Evolutionary conservation across 1,139 yeast genomes (phyloP).

Genomic region (Waltiozyma sp.): DNA sequence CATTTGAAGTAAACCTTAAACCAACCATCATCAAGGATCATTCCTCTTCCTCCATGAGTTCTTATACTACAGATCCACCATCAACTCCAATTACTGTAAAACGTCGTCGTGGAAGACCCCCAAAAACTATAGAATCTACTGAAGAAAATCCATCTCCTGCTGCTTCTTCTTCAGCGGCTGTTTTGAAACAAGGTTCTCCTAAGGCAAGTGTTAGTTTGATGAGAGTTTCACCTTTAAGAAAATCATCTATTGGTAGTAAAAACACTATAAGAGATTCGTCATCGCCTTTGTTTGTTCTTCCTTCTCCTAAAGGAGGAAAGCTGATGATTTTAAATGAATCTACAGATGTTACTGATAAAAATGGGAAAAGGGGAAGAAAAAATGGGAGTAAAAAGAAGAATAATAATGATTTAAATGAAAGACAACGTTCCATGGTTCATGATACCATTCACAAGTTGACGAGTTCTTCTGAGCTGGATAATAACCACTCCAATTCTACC

Average conservation of each 20-base stretch:
- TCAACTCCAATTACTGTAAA: slow-evolving; percentile 14
- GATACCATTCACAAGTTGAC: not conserved
- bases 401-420: no score
- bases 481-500: no score
- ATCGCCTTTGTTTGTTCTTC: slow-evolving; percentile 11
- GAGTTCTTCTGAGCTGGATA: no score
- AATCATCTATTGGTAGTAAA: not conserved
- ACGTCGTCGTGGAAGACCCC: slow-evolving; percentile 20
- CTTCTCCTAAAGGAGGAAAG: slow-evolving; percentile 18
- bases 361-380: slow-evolving; percentile 1
- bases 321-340: slow-evolving; percentile 8
- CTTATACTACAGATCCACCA: no score
- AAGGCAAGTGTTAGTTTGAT: slow-evolving; percentile 16
- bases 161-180: slow-evolving; percentile 17
- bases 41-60: no score
- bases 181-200: slow-evolving; percentile 18
- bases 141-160: slow-evolving; percentile 13
- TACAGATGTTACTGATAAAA: not conserved
- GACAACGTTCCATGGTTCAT: no score
- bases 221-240: slow-evolving; percentile 16
- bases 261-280: slow-evolving; percentile 1
- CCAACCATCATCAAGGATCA: no score
- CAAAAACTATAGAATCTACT: slow-evolving; percentile 7
- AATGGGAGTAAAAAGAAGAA: not conserved
- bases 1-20: no score